Conservation (phyloP, 371 early-diverging fungal genomes). For the Mucor racemosus region DNA sequence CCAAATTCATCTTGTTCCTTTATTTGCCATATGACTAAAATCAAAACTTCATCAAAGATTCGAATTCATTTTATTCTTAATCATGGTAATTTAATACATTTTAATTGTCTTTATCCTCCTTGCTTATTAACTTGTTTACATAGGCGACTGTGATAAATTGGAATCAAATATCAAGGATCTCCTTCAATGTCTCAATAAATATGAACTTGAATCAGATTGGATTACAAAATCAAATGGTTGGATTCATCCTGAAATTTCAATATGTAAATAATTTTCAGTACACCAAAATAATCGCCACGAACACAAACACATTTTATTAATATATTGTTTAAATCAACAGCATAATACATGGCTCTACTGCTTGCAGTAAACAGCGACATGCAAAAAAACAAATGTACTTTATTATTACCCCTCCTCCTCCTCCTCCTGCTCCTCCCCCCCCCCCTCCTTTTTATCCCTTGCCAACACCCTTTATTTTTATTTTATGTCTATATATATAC, state of each 20-base stretch:
- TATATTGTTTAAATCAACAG: not conserved
- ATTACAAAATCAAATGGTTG: slow-evolving; percentile 26
- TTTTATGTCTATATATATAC: not conserved
- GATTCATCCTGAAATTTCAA: slow-evolving; percentile 18
- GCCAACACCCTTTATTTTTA: not conserved
- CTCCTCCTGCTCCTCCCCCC: too few relatives aligned
- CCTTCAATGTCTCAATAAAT: slow-evolving; percentile 24
- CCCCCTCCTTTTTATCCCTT: not conserved
- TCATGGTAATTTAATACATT: slow-evolving; percentile 7
- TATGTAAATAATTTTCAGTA: not conserved
- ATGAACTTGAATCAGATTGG: slow-evolving; percentile 33
- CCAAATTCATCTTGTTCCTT: not conserved
- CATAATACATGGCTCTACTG: not conserved
- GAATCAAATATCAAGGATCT: slow-evolving; percentile 16
- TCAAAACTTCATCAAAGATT: slow-evolving; percentile 10
- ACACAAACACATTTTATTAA: not conserved
- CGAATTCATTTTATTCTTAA: slow-evolving; percentile 15
- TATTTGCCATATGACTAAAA: slow-evolving; percentile 25
- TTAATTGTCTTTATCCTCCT: not conserved
- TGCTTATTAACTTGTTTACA: not conserved
- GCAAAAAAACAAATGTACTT: not conserved
- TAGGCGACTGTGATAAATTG: slow-evolving; percentile 7
- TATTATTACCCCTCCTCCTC: not conserved
- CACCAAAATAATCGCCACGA: not conserved
- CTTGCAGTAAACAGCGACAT: not conserved